Evolutionary conservation across 129 eudicot genomes (phyloP), one percentile per base, ranked within the genome.

Genomic region (Flaveria robusta): DNA sequence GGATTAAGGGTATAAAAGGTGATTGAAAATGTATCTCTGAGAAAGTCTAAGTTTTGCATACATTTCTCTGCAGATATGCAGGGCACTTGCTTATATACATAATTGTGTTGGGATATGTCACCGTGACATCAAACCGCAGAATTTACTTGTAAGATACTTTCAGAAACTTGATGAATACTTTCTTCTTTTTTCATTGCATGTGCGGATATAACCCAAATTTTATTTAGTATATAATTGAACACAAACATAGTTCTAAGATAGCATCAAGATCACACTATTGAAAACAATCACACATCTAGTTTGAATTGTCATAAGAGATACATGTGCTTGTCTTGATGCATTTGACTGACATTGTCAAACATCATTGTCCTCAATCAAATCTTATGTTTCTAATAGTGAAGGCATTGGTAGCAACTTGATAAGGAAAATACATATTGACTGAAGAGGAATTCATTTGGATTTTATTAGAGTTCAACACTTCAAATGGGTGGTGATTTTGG

Each of bases 71-170:
- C 89, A 95, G 99, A 95, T 95, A 76, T 95, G 99, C 86, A 84
- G 99, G 85, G 99, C 96, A 41, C 96, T 95, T 81, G 97, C 97
- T 7, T 95, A 95, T 77, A 89, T 91, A 37, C 99, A 95, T 67
- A 89, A 91, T 72, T 91, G 94, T 74, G 85, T 91, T 34, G 96
- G 97, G 52, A 89, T 95, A 15, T 95, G 99, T 66, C 99, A 95
- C 83, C 97, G 97, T 79, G 99, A 95, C 83, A 95, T 95, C 72
- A 95, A 95, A 85, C 99, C 99, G 23, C 99, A 95, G 71, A 95
- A 95, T 82, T 80, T 95, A 74, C 89, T 91, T 80, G 99, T 95
- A 87, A 89, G 91, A 77, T 72, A 51, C 47, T 84, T 71, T 65
- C 39, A 7, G 0, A 27, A 54, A 34, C 26, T 39, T 79, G 20